A percentile compares a stretch with the other conserved stretches of the same genome.
Conservation (phyloP, 495 filamentous ascomycete genomes). For the Daldinia loculata region DNA sequence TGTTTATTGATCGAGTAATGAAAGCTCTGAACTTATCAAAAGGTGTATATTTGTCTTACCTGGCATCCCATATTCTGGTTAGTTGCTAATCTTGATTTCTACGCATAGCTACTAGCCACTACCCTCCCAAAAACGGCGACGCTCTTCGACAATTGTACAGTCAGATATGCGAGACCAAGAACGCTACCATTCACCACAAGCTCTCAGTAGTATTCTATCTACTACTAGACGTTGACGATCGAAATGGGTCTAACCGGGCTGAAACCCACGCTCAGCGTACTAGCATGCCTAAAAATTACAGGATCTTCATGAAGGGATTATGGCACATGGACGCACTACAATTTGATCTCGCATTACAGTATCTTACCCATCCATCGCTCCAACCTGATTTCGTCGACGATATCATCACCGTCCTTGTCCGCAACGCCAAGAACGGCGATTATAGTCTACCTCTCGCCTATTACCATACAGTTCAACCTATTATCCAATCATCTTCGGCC, state of each 20-base stretch:
- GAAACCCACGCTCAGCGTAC: slow-evolving; percentile 60
- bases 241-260: slow-evolving; percentile 60
- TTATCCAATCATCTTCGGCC: slow-evolving; percentile 65
- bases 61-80: neutral
- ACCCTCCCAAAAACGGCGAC: slow-evolving; percentile 72
- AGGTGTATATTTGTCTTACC: slow-evolving; percentile 53
- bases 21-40: slow-evolving; percentile 72
- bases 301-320: slow-evolving; percentile 79
- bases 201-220: slow-evolving; percentile 83
- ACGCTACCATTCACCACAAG: slow-evolving; percentile 73
- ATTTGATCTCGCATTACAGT: slow-evolving; percentile 73
- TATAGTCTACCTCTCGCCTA: slow-evolving; percentile 75
- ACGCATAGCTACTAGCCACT: slow-evolving; percentile 56
- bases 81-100: slow-evolving; percentile 11
- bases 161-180: slow-evolving; percentile 65
- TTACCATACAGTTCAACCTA: slow-evolving; percentile 74
- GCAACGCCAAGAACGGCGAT: slow-evolving; percentile 66
- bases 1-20: slow-evolving; percentile 80
- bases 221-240: slow-evolving; percentile 73
- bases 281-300: slow-evolving; percentile 69
- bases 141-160: slow-evolving; percentile 71
- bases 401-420: slow-evolving; percentile 74
- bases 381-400: slow-evolving; percentile 83
- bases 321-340: slow-evolving; percentile 79
- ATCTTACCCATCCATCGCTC: slow-evolving; percentile 77